Percentiles rank a stretch among this genome's conserved stretches.
phyloP scores from a whole-genome alignment of 495 filamentous ascomycete genomes.

The Penicillium malachiteum region DNA sequence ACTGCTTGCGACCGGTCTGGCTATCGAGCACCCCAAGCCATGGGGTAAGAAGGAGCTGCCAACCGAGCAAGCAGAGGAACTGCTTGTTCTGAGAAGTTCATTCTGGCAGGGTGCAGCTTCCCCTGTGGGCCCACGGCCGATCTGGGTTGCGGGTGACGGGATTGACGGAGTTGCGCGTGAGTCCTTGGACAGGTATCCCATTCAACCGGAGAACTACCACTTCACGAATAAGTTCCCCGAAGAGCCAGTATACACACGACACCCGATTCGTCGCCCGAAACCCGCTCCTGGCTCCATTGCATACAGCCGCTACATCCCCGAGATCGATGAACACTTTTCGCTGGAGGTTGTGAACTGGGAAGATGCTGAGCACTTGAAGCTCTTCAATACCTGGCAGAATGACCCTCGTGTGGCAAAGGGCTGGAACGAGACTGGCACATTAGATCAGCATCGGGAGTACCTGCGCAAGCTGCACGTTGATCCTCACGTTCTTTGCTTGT shows the following conservation, averaged over 20 bases:
- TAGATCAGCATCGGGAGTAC: constrained; percentile 63
- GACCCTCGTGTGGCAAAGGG: constrained; percentile 68
- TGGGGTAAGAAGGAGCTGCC: constrained; percentile 22
- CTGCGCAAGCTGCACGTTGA: constrained; percentile 58
- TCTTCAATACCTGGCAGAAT: constrained; percentile 70
- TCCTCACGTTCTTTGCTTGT: constrained; percentile 59
- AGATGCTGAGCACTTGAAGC: constrained; percentile 51
- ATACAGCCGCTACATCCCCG: constrained; percentile 68
- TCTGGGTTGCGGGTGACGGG: constrained; percentile 49
- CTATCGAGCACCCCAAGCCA: constrained; percentile 45
- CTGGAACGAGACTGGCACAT: constrained; percentile 65
- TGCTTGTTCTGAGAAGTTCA: constrained; percentile 40
- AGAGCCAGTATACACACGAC: constrained; percentile 48
- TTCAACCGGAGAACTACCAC: constrained; percentile 54
- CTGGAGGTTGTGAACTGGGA: constrained; percentile 60
- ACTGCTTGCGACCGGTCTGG: constrained; percentile 53
- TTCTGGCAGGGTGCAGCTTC: constrained; percentile 73
- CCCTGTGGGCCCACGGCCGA: constrained; percentile 60
- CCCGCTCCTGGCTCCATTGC: constrained; percentile 58
- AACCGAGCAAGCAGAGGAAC: constrained; percentile 19
- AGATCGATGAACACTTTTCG: constrained; percentile 64
- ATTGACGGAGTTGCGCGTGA: constrained; percentile 36
- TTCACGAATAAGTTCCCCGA: constrained; percentile 54
- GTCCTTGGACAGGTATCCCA: constrained; percentile 44
- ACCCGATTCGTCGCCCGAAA: constrained; percentile 61